Evolutionary conservation across 2,329 filamentous ascomycete genomes (phyloP).

Genomic region (Dactylellina drechsleri): DNA sequence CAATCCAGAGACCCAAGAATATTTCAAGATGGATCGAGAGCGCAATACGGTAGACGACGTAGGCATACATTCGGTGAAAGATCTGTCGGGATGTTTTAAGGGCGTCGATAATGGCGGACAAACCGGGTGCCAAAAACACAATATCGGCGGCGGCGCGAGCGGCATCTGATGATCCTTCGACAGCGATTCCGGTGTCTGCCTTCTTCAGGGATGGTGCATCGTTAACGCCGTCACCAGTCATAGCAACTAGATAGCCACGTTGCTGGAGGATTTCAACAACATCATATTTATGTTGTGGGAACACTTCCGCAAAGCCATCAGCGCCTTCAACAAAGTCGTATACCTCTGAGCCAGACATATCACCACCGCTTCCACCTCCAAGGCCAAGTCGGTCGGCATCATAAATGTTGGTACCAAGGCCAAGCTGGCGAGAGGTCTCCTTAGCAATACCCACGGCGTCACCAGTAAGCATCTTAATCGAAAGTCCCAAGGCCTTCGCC

Average conservation of each 20-base stretch:
- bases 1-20: slow-evolving; percentile 91
- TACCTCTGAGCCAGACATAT: slow-evolving; percentile 92
- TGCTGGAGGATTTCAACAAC: slow-evolving; percentile 93
- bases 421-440: slow-evolving; percentile 89
- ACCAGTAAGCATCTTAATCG: slow-evolving; percentile 96
- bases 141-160: slow-evolving; percentile 92
- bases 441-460: slow-evolving; percentile 92
- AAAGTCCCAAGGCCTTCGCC: slow-evolving; percentile 85
- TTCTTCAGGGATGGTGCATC: slow-evolving; percentile 92
- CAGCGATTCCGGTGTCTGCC: slow-evolving; percentile 94
- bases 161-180: slow-evolving; percentile 89
- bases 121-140: slow-evolving; percentile 89
- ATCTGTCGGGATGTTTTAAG: slow-evolving; percentile 93
- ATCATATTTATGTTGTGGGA: slow-evolving; percentile 94
- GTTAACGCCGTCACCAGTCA: slow-evolving; percentile 97
- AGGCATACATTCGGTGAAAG: slow-evolving; percentile 96
- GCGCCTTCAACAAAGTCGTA: slow-evolving; percentile 96
- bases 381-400: slow-evolving; percentile 92
- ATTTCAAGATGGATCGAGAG: slow-evolving; percentile 90
- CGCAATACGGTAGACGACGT: slow-evolving; percentile 94
- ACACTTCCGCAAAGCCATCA: slow-evolving; percentile 93
- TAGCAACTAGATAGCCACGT: slow-evolving; percentile 91
- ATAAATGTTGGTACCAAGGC: slow-evolving; percentile 92
- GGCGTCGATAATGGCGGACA: slow-evolving; percentile 91
- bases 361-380: slow-evolving; percentile 76